Conservation (phyloP, 2,329 filamentous ascomycete genomes). For the Cladosporium sp. region DNA sequence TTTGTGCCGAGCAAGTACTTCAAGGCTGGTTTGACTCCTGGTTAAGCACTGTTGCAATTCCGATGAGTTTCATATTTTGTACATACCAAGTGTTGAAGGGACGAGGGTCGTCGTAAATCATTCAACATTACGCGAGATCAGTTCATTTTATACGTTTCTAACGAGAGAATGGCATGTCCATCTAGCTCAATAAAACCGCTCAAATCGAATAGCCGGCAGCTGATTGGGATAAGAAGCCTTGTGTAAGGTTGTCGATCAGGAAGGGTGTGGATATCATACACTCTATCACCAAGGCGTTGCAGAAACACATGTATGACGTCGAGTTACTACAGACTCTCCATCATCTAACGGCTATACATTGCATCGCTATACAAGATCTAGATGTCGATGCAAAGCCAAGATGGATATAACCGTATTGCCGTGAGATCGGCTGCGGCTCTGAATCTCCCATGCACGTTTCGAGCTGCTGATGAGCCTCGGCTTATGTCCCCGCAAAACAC, state of each 20-base stretch:
- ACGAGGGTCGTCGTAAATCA: neutral
- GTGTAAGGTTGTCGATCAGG: too few relatives aligned
- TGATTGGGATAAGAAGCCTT: too few relatives aligned
- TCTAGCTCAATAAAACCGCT: neutral
- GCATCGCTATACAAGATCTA: neutral
- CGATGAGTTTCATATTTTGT: neutral
- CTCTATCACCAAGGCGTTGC: too few relatives aligned
- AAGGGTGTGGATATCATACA: too few relatives aligned
- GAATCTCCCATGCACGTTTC: neutral
- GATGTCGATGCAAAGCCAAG: neutral
- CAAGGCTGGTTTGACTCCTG: slow-evolving; percentile 40
- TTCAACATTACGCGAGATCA: slow-evolving; percentile 9
- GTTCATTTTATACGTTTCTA: neutral
- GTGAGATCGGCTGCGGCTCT: neutral
- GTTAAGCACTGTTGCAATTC: neutral
- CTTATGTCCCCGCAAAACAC: neutral
- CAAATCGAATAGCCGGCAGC: neutral
- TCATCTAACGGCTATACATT: too few relatives aligned
- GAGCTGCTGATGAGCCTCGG: neutral
- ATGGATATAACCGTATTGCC: slow-evolving; percentile 1
- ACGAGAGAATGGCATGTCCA: neutral
- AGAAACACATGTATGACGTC: too few relatives aligned
- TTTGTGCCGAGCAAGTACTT: slow-evolving; percentile 81
- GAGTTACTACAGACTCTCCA: too few relatives aligned
- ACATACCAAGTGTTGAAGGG: too few relatives aligned